phyloP scores from a whole-genome alignment of 1,284 basidiomycete genomes.

The Mycosarcoma mackinlayi region DNA sequence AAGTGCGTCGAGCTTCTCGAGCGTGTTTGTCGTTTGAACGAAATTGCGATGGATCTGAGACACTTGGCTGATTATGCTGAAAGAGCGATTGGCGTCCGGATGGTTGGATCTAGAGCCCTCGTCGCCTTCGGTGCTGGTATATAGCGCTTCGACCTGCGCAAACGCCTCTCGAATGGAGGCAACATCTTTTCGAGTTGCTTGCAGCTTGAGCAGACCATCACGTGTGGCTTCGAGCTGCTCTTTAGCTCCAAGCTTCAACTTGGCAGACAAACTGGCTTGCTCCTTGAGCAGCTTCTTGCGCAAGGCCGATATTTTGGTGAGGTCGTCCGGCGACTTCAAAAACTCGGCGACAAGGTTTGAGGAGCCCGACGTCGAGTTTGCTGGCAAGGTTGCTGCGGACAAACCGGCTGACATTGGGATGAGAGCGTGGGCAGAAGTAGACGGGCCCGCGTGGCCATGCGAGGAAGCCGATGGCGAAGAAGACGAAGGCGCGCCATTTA shows the following conservation, averaged over 20 bases:
- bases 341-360: constrained; percentile 58
- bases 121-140: constrained; percentile 31
- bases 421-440: constrained; percentile 10
- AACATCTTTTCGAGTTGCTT: constrained; percentile 83
- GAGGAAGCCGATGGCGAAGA: constrained; percentile 25
- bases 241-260: constrained; percentile 90
- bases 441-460: constrained; percentile 23
- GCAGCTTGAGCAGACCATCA: constrained; percentile 85
- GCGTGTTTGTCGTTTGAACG: constrained; percentile 92
- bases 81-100: constrained; percentile 49
- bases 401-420: constrained; percentile 26
- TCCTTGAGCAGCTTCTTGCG: constrained; percentile 96
- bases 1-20: constrained; percentile 90
- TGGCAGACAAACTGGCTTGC: constrained; percentile 91
- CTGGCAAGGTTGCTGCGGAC: constrained; percentile 20
- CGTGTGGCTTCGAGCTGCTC: constrained; percentile 92
- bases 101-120: constrained; percentile 27
- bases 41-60: constrained; percentile 96
- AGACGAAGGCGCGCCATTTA: constrained; percentile 1
- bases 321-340: constrained; percentile 81
- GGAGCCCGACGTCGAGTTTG: constrained; percentile 12
- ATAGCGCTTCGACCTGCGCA: constrained; percentile 81
- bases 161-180: constrained; percentile 92
- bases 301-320: constrained; percentile 86
- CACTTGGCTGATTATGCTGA: constrained; percentile 72